Evolutionary conservation across 345 rosid genomes (phyloP), one percentile per base, ranked within the genome.

Genomic region (Balakata baccata): DNA sequence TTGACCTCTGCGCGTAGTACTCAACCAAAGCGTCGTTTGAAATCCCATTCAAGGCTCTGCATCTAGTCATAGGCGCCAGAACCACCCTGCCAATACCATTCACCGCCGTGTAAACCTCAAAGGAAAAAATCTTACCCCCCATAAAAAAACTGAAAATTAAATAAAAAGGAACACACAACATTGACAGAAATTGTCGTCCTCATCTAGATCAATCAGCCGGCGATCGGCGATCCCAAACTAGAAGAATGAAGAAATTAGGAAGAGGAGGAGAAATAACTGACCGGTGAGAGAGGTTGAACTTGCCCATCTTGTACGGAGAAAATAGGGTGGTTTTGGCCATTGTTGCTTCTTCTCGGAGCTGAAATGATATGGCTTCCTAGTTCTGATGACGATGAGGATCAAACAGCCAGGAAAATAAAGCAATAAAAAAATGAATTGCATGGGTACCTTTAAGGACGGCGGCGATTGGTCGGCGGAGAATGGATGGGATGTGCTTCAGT

Each of bases 51-150:
- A 90, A 69, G 46, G 98, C 97, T 74, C 98, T 87, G 85, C 98
- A 90, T 74, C 98, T 83, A 10, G 94, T 89, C 97, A 93, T 69
- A 9, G 98, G 98, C 54, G 97, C 98, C 18, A 92, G 85, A 82
- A 92, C 97, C 75, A 94, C 83, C 86, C 98, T 94, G 84, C 65
- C 59, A 58, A 68, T 62, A 18, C 47, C 61, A 52, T 29, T 63
- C 59, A 58, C 68, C 10, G 4, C 34, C 61, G 47, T 43, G 29
- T 20, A 7, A 57, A 57, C 34, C 34, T 29, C 34, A 29, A 29
- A 29, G 34, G 34, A 29, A 29, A 1, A 29, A 2, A 29, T 29
- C 34, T 29, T n/a, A n/a, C n/a, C 1, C 34, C 34, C 34, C 1
- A 29, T 29, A 29, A n/a, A n/a, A n/a, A n/a, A n/a, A n/a, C n/a